Evolutionary conservation across 441 rosid genomes (phyloP).

Genomic region (Daphne laureola): DNA sequence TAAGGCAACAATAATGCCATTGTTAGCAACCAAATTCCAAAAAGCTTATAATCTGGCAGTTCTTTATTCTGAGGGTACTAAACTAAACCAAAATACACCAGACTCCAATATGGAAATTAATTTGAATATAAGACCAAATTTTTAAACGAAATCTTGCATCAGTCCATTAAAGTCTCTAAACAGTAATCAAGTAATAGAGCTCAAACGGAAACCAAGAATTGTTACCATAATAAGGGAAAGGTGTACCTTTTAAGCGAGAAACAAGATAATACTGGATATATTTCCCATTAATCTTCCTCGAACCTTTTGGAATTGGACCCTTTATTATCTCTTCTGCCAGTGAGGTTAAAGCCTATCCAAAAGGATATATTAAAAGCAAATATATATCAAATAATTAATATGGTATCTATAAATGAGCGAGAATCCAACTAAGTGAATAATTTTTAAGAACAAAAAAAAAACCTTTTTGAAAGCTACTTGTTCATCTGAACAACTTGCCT

Average conservation of each 20-base stretch:
- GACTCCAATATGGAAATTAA: too few species aligned
- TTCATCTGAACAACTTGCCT: too few species aligned
- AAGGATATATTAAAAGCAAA: constrained; percentile 5
- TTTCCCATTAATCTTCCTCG: constrained; percentile 81
- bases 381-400: too few species aligned
- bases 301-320: constrained; percentile 49
- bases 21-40: too few species aligned
- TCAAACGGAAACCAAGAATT: not conserved
- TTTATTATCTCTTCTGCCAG: constrained; percentile 72
- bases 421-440: too few species aligned
- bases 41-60: too few species aligned
- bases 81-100: too few species aligned
- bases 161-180: not conserved
- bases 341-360: constrained; percentile 45
- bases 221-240: not conserved
- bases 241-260: constrained; percentile 60
- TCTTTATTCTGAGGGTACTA: too few species aligned
- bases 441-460: too few species aligned
- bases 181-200: constrained; percentile 3
- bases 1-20: too few species aligned
- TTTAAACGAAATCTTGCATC: not conserved
- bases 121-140: not conserved
- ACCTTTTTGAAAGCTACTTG: too few species aligned
- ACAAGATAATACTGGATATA: constrained; percentile 76
- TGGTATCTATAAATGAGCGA: too few species aligned